Evolutionary conservation across 1,139 yeast genomes (phyloP).

Genomic region (Zhuliangozyma blackwelliae): DNA sequence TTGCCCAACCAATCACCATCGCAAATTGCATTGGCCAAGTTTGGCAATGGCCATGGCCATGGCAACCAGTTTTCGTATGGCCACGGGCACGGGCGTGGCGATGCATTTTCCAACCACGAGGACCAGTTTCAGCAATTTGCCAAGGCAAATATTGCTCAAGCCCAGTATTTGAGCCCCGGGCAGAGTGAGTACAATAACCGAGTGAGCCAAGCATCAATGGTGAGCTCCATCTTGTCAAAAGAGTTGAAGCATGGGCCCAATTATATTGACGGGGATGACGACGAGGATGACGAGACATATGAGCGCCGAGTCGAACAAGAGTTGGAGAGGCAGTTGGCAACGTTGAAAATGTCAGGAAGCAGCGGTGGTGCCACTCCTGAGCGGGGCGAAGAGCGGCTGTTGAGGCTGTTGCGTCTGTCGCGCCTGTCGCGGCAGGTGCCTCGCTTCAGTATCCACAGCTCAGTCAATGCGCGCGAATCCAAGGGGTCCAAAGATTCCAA

Average conservation of each 20-base stretch:
- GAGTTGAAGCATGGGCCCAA: conserved; percentile 13
- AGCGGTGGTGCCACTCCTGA: conserved; percentile 1
- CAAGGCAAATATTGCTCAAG: too few species aligned
- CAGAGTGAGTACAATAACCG: conserved; percentile 8
- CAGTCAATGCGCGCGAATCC: conserved; percentile 1
- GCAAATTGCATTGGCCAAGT: conserved; percentile 7
- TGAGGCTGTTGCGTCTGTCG: too few species aligned
- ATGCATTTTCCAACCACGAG: too few species aligned
- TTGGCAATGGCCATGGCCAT: conserved; percentile 5
- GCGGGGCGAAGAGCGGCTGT: neutral
- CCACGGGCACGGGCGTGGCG: conserved; percentile 1
- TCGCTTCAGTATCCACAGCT: conserved; percentile 5
- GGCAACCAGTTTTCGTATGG: neutral
- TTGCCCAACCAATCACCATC: conserved; percentile 8
- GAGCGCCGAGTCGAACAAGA: conserved; percentile 25
- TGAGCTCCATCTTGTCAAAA: conserved; percentile 42
- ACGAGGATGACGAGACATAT: conserved; percentile 25
- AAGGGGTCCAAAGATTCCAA: conserved; percentile 4
- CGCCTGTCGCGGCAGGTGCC: conserved; percentile 1
- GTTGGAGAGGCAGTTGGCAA: conserved; percentile 37
- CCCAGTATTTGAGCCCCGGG: neutral
- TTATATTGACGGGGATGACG: neutral
- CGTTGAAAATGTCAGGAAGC: conserved; percentile 29
- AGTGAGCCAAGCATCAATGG: conserved; percentile 38
- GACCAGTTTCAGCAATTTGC: too few species aligned